Evolutionary conservation across 345 rosid genomes (phyloP), one percentile per base, ranked within the genome.

Genomic region (Citrus reticulata): DNA sequence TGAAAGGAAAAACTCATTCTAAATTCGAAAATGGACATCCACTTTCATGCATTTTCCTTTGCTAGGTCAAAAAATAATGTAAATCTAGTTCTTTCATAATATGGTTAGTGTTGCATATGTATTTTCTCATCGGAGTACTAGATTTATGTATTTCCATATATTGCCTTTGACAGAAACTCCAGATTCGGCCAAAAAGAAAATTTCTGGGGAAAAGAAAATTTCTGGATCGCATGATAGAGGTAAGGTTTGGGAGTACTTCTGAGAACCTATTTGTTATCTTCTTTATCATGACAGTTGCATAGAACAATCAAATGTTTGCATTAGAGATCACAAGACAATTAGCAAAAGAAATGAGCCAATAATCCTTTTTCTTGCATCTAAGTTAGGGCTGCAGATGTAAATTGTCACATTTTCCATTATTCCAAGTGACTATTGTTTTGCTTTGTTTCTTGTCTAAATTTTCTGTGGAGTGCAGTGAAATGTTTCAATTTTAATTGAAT

Each of bases 211-310:
- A 54, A 54, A 88, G 46, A 66, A 66, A 84, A 24, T 76, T 68
- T 80, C 93, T 1, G 89, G 94, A 80, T 93, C 98, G 1, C 70
- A 73, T 5, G 97, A 95, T 77, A 86, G 97, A 82, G 98, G 98
- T 89, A 70, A 76, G 84, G 8, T 27, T 32, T 74, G n/a, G n/a
- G 24, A 54, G 29, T 69, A 17, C 14, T 20, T 54, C 35, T 63
- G 10, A 4, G 7, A 13, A 80, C 63, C 62, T 58, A 16, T 39
- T 46, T 57, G 27, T 60, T 59, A 2, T 60, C n/a, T 40, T 60
- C 32, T 57, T 30, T 17, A 35, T 35, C 32, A 35, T 59, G 76
- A 58, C 30, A 55, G 4, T 55, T 3, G 17, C 22, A 72, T 30
- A 10, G 75, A 72, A 35, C 29, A 11, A 57, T 9, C 17, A 34